Base-by-base conservation (phyloP, 768 basidiomycete genomes). In the Tylopilus felleus region DNA sequence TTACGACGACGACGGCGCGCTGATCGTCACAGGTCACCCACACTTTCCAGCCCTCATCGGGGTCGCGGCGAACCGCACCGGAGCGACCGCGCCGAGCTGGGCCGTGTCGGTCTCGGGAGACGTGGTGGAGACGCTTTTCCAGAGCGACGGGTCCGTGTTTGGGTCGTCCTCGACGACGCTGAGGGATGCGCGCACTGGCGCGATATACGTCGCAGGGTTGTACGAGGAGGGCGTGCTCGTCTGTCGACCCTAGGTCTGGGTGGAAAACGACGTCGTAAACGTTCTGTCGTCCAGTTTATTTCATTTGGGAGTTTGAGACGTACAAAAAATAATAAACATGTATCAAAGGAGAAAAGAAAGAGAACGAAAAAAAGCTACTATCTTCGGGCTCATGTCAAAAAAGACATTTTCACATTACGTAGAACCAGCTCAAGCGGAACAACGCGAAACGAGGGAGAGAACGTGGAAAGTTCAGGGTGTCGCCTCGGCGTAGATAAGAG, bases 1-100 rank as follows among this genome's bases (percentile, higher is more conserved):
- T 48, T 87, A 76, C 60, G 79, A 80, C 48, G 74, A 76, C 48
- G 65, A 65, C 8, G 75, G 75, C 19, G 52, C 68, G 1, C 72
- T 90, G 47, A 69, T 86, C 53, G 82, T 82, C n/a, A 73, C 81
- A 0, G 87, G 87, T 1, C 87, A 88, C 59, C 81, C 87, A 0
- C 75, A 85, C 65, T 85, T 87, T 67, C 79, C 77, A 0, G 71
- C 77, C 17, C 65, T 88, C 27, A 58, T 68, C 21, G 59, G 60
- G 5, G 70, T 86, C 3, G 80, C 80, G 5, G 74, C 67, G 27
- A 76, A 77, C 57, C 73, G 75, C 57, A 67, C 75, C 0, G 72
- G 64, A 1, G 72, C 66, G 7, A 59, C 56, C 0, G 68, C 83
- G 2, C 77, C 82, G 4, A 86, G 85, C 54, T 89, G 88, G 86